Conservation (phyloP, 768 basidiomycete genomes). For the Hypsizygus marmoreus region DNA sequence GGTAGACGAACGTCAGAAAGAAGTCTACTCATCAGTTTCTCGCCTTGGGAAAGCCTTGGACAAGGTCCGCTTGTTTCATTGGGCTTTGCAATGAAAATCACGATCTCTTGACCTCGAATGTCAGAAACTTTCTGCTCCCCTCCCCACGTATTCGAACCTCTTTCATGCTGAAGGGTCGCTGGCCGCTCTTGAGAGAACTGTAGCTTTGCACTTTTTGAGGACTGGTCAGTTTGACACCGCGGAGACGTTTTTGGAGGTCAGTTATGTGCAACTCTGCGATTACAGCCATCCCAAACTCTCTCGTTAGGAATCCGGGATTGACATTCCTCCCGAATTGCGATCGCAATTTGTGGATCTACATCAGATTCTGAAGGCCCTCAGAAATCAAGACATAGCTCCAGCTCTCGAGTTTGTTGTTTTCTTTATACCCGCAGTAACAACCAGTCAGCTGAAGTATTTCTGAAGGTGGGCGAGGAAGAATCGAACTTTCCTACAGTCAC, state of each 20-base stretch:
- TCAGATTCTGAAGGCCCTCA: slow-evolving; percentile 67
- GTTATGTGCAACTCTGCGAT: slow-evolving; percentile 17
- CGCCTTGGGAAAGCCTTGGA: slow-evolving; percentile 86
- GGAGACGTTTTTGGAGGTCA: slow-evolving; percentile 71
- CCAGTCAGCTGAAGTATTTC: slow-evolving; percentile 7
- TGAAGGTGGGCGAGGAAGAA: slow-evolving; percentile 81
- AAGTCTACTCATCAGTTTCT: slow-evolving; percentile 75
- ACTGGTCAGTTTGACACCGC: slow-evolving; percentile 82
- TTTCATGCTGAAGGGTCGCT: slow-evolving; percentile 65
- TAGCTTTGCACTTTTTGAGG: slow-evolving; percentile 77
- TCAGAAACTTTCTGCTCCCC: slow-evolving; percentile 58
- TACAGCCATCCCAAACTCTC: slow-evolving; percentile 6
- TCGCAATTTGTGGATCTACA: slow-evolving; percentile 71
- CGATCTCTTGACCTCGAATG: slow-evolving; percentile 7
- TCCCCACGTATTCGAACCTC: slow-evolving; percentile 68
- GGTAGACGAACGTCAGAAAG: slow-evolving; percentile 86
- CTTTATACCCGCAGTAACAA: not conserved
- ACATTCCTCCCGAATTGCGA: slow-evolving; percentile 52
- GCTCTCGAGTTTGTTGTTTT: slow-evolving; percentile 65
- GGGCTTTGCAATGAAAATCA: not conserved
- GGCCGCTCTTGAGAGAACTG: slow-evolving; percentile 63
- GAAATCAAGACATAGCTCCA: slow-evolving; percentile 64
- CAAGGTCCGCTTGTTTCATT: slow-evolving; percentile 58
- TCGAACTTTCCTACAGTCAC: slow-evolving; percentile 61
- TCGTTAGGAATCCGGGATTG: slow-evolving; percentile 64